These are phyloP conservation scores for Bertia moriformis DNA, from an alignment of 2,329 filamentous ascomycete species.

Conservation along the genomic window DNA sequence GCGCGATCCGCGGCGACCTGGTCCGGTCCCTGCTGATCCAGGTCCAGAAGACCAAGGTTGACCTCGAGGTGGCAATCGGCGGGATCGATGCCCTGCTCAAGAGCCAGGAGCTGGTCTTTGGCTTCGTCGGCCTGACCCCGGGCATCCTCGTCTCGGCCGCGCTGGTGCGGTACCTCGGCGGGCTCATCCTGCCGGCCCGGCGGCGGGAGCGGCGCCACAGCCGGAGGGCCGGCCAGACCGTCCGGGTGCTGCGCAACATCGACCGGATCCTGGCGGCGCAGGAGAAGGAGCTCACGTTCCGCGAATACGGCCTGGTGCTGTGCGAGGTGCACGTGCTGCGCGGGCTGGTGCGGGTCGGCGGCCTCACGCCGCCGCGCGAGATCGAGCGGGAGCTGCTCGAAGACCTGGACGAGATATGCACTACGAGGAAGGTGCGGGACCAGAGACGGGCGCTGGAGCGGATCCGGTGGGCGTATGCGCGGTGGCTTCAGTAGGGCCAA, in stretches of 20 bases:
- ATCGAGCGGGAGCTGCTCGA: slow-evolving; percentile 75
- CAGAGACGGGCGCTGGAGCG: slow-evolving; percentile 70
- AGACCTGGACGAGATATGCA: slow-evolving; percentile 73
- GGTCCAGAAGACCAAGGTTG: slow-evolving; percentile 97
- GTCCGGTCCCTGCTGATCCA: slow-evolving; percentile 86
- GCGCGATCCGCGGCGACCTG: slow-evolving; percentile 73
- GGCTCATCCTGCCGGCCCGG: slow-evolving; percentile 59
- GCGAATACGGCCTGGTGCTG: slow-evolving; percentile 77
- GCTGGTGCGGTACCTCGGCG: slow-evolving; percentile 56
- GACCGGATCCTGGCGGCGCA: slow-evolving; percentile 66
- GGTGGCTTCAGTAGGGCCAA: slow-evolving; percentile 40
- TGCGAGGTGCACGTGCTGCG: slow-evolving; percentile 80
- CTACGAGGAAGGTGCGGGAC: slow-evolving; percentile 63
- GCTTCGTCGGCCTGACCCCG: slow-evolving; percentile 83
- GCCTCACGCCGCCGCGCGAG: slow-evolving; percentile 57
- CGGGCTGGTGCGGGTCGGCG: slow-evolving; percentile 36
- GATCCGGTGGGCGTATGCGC: slow-evolving; percentile 79
- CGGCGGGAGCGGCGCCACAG: slow-evolving; percentile 40
- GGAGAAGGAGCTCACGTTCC: slow-evolving; percentile 67
- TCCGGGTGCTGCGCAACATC: slow-evolving; percentile 73
- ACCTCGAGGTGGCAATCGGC: slow-evolving; percentile 87
- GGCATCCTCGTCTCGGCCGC: slow-evolving; percentile 76
- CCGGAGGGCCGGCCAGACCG: slow-evolving; percentile 44
- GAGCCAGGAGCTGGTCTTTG: slow-evolving; percentile 93
- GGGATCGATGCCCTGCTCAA: slow-evolving; percentile 89